Conservation (phyloP, 2,329 filamentous ascomycete genomes). For the Pseudonectria buxi region DNA sequence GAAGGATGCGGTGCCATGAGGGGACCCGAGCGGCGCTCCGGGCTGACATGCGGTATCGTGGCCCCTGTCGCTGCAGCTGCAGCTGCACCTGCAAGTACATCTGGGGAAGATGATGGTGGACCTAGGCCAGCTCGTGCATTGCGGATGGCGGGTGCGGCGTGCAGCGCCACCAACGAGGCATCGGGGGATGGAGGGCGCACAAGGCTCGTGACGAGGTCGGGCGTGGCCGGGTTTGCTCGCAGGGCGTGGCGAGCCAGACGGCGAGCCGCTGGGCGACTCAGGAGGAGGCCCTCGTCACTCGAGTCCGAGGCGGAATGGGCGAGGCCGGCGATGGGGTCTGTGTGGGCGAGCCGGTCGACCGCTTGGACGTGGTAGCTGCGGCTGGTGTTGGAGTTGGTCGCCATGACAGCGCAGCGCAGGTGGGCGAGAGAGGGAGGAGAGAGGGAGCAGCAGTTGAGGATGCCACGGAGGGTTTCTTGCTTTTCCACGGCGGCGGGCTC, state of each 20-base stretch:
- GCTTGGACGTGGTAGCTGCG: slow-evolving; percentile 10
- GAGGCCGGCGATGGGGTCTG: slow-evolving; percentile 4
- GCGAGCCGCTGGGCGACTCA: slow-evolving; percentile 29
- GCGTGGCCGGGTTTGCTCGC: slow-evolving; percentile 29
- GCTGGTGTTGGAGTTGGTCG: slow-evolving; percentile 5
- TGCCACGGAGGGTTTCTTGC: too few relatives aligned
- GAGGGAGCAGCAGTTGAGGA: too few relatives aligned
- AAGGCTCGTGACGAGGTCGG: slow-evolving; percentile 34
- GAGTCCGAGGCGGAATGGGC: slow-evolving; percentile 26
- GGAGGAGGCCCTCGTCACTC: slow-evolving; percentile 29
- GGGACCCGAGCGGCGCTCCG: slow-evolving; percentile 28
- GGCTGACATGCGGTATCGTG: slow-evolving; percentile 16
- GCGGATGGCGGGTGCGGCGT: slow-evolving; percentile 7
- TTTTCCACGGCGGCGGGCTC: too few relatives aligned
- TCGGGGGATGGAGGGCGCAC: slow-evolving; percentile 33
- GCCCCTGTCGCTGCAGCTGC: too few relatives aligned
- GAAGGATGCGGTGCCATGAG: slow-evolving; percentile 30
- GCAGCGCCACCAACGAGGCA: slow-evolving; percentile 21
- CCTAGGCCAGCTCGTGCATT: slow-evolving; percentile 5
- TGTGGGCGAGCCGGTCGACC: slow-evolving; percentile 2
- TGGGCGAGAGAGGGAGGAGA: too few relatives aligned
- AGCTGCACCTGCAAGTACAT: too few relatives aligned
- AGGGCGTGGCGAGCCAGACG: slow-evolving; percentile 31
- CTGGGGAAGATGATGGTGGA: slow-evolving; percentile 6
- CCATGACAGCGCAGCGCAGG: too few relatives aligned